Base-by-base conservation (phyloP, 331 rosid species). In the Spiraea crenata region DNA sequence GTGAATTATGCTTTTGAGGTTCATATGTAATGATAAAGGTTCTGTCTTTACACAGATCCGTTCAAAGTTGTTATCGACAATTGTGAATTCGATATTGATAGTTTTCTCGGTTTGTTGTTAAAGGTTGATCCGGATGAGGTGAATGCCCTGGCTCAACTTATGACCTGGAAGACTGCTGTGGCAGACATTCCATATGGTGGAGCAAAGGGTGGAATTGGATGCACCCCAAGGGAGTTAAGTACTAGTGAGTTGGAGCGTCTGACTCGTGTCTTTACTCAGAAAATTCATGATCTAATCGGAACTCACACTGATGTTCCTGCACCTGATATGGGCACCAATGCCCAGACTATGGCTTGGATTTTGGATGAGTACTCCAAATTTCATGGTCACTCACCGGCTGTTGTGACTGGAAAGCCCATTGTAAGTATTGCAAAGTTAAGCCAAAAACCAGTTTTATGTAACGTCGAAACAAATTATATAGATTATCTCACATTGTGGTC, bases 291-390 rank as follows among this genome's bases (percentile, higher is more conserved):
- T 70, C 90, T 92, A 66, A 90, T 92, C 51, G 96, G 98, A 15
- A 76, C 73, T 82, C 96, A 92, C 40, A 84, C 88, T 42, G 98
- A 92, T 82, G 90, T 92, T 71, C 98, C 98, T 5, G 96, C 98
- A 62, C 98, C 96, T 16, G 98, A 90, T 67, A 90, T 92, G 95
- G 96, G 98, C 41, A 92, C 96, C 51, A 86, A 92, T 67, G 79
- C 96, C 11, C 98, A 92, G 95, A 92, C 98, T 37, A 88, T 90
- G 98, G 98, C 98, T 13, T 92, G 98, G 98, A 92, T 90, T 77
- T 82, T 92, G 55, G 98, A 92, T 25, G 98, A 92, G 83, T 92
- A 92, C 81, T 92, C 98, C 10, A 92, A 92, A 76, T 92, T 92
- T 82, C 96, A 88, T 54, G 96, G 98, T 20, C 91, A 90, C 76